Conservation (phyloP, 176 grass and related monocot species). For the Tillandsia leiboldiana region DNA sequence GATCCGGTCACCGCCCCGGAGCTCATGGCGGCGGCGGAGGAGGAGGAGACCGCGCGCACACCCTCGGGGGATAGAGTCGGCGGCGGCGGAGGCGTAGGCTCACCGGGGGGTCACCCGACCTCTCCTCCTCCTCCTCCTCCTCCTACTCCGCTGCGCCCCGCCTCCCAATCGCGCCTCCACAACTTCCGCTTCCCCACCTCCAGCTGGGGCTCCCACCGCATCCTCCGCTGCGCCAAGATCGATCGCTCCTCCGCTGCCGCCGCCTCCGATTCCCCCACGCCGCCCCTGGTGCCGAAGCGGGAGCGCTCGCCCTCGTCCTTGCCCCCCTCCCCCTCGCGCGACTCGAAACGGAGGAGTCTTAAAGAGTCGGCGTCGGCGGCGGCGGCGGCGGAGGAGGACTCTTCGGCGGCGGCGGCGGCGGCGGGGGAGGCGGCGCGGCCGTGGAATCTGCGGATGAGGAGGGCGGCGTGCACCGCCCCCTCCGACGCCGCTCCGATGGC, state of each 20-base stretch:
- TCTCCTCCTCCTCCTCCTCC: neutral
- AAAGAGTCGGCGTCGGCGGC: no score
- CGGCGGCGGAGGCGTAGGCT: neutral
- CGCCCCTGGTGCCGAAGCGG: no score
- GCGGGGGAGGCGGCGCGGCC: neutral
- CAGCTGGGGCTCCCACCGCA: neutral
- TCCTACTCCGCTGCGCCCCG: neutral
- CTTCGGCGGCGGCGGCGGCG: neutral
- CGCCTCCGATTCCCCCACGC: no score
- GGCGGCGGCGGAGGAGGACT: no score
- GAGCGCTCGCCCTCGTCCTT: no score
- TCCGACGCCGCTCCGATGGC: neutral
- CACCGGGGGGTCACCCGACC: neutral
- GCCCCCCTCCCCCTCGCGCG: no score
- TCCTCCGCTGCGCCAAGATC: neutral
- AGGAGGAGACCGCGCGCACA: no score
- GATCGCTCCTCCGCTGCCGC: no score
- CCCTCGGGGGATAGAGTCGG: no score
- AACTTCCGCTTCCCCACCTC: neutral
- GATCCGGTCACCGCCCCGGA: no score
- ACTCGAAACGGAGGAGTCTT: no score
- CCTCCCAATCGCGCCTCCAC: neutral
- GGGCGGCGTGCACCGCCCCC: constrained; percentile 3
- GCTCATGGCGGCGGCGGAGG: no score
- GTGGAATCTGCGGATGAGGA: constrained; percentile 18